Percentiles rank a stretch among this genome's conserved stretches.
Conservation (phyloP, 768 basidiomycete genomes). For the Rubroboletus satanas region DNA sequence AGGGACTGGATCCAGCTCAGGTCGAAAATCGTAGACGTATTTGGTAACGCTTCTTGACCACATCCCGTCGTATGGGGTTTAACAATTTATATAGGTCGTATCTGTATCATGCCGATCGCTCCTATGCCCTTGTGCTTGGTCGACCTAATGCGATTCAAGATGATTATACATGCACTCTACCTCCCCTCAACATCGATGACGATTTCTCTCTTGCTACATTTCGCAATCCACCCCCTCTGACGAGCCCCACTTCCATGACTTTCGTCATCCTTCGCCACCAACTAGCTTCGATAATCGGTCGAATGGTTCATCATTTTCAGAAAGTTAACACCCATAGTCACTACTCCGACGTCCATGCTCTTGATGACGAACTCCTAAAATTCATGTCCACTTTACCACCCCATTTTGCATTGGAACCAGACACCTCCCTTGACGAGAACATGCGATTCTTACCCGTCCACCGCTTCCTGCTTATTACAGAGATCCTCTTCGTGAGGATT, state of each 20-base stretch:
- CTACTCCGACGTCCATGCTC: conserved; percentile 74
- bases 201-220: conserved; percentile 43
- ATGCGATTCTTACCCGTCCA: conserved; percentile 71
- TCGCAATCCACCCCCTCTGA: conserved; percentile 53
- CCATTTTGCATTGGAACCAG: conserved; percentile 71
- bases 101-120: conserved; percentile 90
- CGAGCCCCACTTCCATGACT: conserved; percentile 77
- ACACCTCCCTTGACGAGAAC: conserved; percentile 69
- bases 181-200: conserved; percentile 71
- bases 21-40: conserved; percentile 88
- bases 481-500: conserved; percentile 82
- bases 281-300: conserved; percentile 80
- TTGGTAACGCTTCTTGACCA: conserved; percentile 48
- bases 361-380: conserved; percentile 80
- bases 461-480: conserved; percentile 85
- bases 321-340: conserved; percentile 72
- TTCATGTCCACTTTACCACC: conserved; percentile 77
- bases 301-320: conserved; percentile 91
- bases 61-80: neutral
- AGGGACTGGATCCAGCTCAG: conserved; percentile 71
- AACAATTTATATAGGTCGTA: conserved; percentile 57
- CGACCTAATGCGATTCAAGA: conserved; percentile 88
- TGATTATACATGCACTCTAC: conserved; percentile 78
- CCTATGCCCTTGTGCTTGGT: conserved; percentile 87
- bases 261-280: conserved; percentile 85